These are phyloP conservation scores for Holtermanniella nyarrowii DNA, from an alignment of 768 basidiomycete genomes.

Conservation along the genomic window DNA sequence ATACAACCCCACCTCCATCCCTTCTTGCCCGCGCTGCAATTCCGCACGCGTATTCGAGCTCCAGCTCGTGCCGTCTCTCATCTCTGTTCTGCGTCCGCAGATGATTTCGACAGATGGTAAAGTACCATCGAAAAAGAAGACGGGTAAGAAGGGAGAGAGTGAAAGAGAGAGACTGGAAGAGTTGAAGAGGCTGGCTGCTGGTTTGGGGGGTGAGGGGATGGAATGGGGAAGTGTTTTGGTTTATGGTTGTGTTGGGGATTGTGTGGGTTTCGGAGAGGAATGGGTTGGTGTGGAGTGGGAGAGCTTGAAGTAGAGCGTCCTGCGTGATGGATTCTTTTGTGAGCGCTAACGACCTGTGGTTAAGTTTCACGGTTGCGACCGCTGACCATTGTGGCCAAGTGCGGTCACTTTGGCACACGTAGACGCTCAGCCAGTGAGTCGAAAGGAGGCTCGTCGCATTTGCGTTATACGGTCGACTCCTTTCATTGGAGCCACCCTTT, in stretches of 20 bases:
- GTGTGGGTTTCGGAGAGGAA: slow-evolving; percentile 42
- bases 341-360: no score
- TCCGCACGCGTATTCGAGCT: slow-evolving; percentile 72
- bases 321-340: no score
- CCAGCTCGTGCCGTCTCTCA: slow-evolving; percentile 89
- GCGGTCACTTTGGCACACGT: no score
- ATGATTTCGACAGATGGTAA: slow-evolving; percentile 24
- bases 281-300: slow-evolving; percentile 41
- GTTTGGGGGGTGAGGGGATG: slow-evolving; percentile 48
- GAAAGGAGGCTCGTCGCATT: no score
- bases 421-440: no score
- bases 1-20: slow-evolving; percentile 52
- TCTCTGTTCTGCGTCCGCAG: slow-evolving; percentile 55
- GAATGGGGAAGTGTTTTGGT: slow-evolving; percentile 91
- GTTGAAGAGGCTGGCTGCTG: slow-evolving; percentile 49
- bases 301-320: background rate
- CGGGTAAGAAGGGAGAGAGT: slow-evolving; percentile 43
- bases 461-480: no score
- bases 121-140: slow-evolving; percentile 10
- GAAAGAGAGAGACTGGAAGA: slow-evolving; percentile 62
- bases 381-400: no score
- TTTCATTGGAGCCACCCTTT: no score
- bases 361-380: no score
- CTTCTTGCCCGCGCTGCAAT: slow-evolving; percentile 59
- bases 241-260: slow-evolving; percentile 77